phyloP scores from a whole-genome alignment of 2,329 filamentous ascomycete species.

The Stemphylium lycopersici region DNA sequence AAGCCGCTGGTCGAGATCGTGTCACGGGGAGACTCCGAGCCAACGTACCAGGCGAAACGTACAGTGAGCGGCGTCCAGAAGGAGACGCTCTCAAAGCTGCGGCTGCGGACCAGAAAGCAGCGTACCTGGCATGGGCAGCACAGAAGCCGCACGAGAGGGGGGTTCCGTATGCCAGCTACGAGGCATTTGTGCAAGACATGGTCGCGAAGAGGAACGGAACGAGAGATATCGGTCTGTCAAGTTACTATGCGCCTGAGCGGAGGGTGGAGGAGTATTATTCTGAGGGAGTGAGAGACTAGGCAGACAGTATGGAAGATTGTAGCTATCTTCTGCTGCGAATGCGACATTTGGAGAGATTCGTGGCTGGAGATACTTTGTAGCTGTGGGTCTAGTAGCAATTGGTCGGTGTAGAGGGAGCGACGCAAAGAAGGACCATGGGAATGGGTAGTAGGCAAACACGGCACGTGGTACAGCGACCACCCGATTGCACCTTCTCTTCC shows the following conservation, averaged over 20 bases:
- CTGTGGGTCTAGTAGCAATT: too few species aligned
- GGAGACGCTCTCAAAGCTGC: not conserved
- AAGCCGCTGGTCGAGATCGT: constrained; percentile 22
- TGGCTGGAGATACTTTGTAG: too few species aligned
- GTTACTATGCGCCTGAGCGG: constrained; percentile 35
- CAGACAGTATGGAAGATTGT: too few species aligned
- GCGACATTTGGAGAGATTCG: not conserved
- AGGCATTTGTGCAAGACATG: constrained; percentile 21
- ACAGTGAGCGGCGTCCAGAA: not conserved
- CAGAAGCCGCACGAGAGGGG: constrained; percentile 14
- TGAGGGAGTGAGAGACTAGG: constrained; percentile 10
- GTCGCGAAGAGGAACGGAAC: constrained; percentile 19
- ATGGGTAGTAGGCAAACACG: not conserved
- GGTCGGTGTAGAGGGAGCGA: not conserved
- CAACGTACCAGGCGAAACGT: not conserved
- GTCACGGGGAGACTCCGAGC: constrained; percentile 19
- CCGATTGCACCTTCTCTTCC: not conserved
- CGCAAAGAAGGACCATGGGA: not conserved
- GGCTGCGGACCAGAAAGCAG: constrained; percentile 7
- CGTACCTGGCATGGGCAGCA: constrained; percentile 10
- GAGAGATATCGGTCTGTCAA: not conserved
- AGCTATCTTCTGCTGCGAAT: too few species aligned
- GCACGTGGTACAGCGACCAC: not conserved
- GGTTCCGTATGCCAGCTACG: constrained; percentile 13
- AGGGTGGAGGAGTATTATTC: constrained; percentile 29